phyloP scores from a whole-genome alignment of 257 asterid genomes.

The Solanum verrucosum region DNA sequence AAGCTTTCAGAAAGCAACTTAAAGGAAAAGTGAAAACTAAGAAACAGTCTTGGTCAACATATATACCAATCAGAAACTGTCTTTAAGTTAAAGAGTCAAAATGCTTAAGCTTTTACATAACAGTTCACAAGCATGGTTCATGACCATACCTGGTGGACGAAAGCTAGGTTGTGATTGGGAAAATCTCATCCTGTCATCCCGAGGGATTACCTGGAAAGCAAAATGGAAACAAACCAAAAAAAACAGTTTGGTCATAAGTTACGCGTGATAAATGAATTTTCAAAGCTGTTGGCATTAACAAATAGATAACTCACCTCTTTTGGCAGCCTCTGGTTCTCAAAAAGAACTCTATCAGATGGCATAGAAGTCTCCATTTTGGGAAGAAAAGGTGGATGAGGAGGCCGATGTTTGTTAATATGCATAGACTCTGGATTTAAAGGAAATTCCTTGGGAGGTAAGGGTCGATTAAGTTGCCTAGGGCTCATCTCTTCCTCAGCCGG shows the following conservation, averaged over 20 bases:
- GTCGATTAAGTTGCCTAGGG: constrained; percentile 46
- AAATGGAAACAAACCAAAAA: constrained; percentile 2
- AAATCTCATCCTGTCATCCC: constrained; percentile 61
- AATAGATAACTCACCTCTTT: constrained; percentile 53
- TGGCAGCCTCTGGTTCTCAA: constrained; percentile 55
- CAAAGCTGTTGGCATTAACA: background rate
- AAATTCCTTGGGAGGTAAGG: constrained; percentile 48
- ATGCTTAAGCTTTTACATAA: background rate
- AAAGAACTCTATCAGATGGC: constrained; percentile 51
- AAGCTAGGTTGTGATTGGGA: constrained; percentile 49
- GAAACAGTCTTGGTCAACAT: background rate
- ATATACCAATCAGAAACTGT: background rate
- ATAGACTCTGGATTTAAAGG: constrained; percentile 41
- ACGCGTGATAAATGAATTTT: background rate
- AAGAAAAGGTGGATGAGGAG: constrained; percentile 55
- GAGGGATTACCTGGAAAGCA: constrained; percentile 46
- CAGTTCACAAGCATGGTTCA: background rate
- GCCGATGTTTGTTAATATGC: constrained; percentile 50
- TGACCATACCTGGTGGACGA: constrained; percentile 49
- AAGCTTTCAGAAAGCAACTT: background rate
- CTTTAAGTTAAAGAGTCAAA: background rate
- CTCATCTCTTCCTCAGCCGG: constrained; percentile 79
- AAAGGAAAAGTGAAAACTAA: background rate
- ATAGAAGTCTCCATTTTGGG: constrained; percentile 51
- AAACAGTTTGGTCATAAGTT: background rate